Conservation (phyloP, 2,329 filamentous ascomycete species). For the Fusarium nurragi region DNA sequence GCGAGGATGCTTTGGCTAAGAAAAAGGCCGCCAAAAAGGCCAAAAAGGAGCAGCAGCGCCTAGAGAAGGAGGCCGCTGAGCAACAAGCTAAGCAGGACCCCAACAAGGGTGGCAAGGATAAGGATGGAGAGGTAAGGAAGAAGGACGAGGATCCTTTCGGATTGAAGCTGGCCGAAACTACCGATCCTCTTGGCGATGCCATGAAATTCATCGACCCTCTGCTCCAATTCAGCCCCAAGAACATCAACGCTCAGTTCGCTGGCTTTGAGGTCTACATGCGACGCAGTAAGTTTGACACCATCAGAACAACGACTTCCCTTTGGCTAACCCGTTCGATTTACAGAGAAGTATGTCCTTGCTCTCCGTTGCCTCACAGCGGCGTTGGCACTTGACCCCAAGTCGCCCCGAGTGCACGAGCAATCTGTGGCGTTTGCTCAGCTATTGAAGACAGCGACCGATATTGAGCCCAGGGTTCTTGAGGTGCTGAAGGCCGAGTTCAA, state of each 20-base stretch:
- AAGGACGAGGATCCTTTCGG: conserved; percentile 91
- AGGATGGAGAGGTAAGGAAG: conserved; percentile 78
- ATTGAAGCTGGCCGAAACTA: conserved; percentile 79
- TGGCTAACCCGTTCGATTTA: not conserved
- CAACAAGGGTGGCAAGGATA: conserved; percentile 71
- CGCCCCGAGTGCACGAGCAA: conserved; percentile 81
- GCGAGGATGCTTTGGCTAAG: conserved; percentile 71
- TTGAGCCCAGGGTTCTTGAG: conserved; percentile 72
- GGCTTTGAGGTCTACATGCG: conserved; percentile 92
- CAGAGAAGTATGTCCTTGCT: conserved; percentile 88
- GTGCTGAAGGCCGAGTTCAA: conserved; percentile 76
- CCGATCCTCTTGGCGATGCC: conserved; percentile 84
- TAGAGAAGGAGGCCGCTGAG: conserved; percentile 82
- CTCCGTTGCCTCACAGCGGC: conserved; percentile 85
- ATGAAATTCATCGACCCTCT: conserved; percentile 86
- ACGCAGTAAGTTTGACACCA: conserved; percentile 69
- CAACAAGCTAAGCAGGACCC: conserved; percentile 83
- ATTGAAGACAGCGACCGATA: conserved; percentile 64
- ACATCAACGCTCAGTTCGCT: conserved; percentile 81
- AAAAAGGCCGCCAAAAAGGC: conserved; percentile 94
- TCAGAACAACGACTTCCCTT: not conserved
- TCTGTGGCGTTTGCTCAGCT: conserved; percentile 73
- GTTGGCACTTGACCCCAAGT: conserved; percentile 71
- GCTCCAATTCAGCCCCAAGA: conserved; percentile 82
- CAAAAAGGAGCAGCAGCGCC: conserved; percentile 72